Evolutionary conservation across 2,329 filamentous ascomycete genomes (phyloP).

Genomic region (Botrytis hyacinthi): DNA sequence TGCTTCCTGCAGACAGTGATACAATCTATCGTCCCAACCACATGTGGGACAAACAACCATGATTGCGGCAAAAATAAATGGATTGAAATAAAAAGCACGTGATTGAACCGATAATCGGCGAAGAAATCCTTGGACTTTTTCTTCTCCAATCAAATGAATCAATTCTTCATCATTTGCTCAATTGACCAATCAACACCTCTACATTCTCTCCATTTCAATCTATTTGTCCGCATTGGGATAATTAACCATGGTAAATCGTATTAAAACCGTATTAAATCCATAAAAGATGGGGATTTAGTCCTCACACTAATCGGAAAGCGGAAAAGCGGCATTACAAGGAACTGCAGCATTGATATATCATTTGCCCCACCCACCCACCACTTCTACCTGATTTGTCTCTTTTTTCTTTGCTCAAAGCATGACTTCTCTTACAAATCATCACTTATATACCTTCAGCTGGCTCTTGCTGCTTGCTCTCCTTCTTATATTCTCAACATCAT

Average conservation of each 20-base stretch:
- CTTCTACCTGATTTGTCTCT: background rate
- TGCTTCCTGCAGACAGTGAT: no score
- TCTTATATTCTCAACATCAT: background rate
- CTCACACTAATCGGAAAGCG: background rate
- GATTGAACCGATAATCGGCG: conserved; percentile 11
- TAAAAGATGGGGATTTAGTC: background rate
- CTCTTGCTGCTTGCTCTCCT: background rate
- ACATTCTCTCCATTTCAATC: background rate
- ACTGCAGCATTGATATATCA: background rate
- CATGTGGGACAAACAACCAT: background rate
- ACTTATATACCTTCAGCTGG: background rate
- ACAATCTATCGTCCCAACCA: background rate
- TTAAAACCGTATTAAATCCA: background rate
- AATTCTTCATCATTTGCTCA: background rate
- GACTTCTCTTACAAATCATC: background rate
- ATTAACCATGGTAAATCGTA: background rate
- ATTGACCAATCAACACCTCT: background rate
- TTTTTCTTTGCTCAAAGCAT: background rate
- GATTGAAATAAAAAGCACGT: background rate
- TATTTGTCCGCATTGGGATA: background rate
- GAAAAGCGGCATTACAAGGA: background rate
- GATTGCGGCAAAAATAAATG: background rate
- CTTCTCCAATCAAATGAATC: background rate
- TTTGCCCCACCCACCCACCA: background rate
- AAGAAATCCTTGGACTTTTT: background rate